Conservation (phyloP, 73 alveolate genomes). For the Paramecium biaurelia region DNA sequence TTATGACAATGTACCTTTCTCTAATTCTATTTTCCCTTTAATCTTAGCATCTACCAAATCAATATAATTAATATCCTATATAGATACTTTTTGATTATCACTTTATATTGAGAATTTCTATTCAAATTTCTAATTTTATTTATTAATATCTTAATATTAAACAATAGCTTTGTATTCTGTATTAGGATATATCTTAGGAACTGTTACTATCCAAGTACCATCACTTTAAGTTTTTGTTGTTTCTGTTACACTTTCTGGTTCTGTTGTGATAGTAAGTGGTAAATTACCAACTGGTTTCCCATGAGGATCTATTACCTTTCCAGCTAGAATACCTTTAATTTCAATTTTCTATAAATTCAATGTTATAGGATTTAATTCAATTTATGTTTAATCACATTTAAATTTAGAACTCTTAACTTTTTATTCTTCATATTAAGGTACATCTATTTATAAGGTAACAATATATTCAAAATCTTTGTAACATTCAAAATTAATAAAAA, state of each 20-base stretch:
- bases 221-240: background rate
- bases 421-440: background rate
- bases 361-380: background rate
- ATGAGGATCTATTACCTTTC: background rate
- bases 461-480: constrained; percentile 5
- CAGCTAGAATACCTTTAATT: background rate
- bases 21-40: background rate
- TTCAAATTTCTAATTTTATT: background rate
- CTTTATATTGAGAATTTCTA: background rate
- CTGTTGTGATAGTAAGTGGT: background rate
- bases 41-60: background rate
- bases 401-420: background rate
- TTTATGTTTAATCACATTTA: background rate
- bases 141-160: background rate
- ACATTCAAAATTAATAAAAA: background rate
- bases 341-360: background rate
- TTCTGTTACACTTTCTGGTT: background rate
- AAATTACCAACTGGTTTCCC: background rate
- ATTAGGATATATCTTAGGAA: background rate
- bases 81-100: background rate
- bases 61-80: background rate
- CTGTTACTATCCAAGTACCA: constrained; percentile 7
- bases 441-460: background rate
- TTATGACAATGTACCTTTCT: background rate
- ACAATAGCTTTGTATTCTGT: background rate